Conservation (phyloP, 2,329 filamentous ascomycete species). For the Lasiodiplodia citricola region DNA sequence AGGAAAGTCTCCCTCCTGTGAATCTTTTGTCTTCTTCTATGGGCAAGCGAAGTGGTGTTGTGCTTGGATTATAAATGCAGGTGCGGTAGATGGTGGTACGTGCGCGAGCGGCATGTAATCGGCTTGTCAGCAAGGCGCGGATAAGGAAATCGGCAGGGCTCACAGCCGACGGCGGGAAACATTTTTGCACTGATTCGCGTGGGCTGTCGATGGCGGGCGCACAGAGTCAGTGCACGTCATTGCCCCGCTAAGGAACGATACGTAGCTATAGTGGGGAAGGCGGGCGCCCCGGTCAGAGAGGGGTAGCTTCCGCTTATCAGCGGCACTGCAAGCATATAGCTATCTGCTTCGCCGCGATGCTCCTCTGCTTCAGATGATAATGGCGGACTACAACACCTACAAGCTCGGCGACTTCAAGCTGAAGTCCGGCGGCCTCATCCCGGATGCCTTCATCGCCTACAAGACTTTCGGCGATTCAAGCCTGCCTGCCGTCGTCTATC, state of each 20-base stretch:
- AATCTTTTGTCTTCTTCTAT: neutral
- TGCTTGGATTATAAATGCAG: slow-evolving; percentile 8
- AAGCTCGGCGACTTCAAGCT: slow-evolving; percentile 70
- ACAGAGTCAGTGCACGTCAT: slow-evolving; percentile 15
- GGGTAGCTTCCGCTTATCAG: slow-evolving; percentile 11
- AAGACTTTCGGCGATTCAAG: slow-evolving; percentile 72
- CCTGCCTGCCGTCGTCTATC: slow-evolving; percentile 73
- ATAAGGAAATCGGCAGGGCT: slow-evolving; percentile 14
- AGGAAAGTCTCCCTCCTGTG: neutral
- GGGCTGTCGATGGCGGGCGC: neutral
- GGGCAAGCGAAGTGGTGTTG: neutral
- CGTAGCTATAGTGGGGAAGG: neutral
- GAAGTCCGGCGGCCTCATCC: slow-evolving; percentile 66
- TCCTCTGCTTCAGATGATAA: neutral
- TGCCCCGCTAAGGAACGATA: slow-evolving; percentile 9
- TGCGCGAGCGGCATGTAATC: neutral
- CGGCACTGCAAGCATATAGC: neutral
- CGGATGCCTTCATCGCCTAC: slow-evolving; percentile 73
- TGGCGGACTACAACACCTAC: slow-evolving; percentile 55
- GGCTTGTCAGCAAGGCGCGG: slow-evolving; percentile 16
- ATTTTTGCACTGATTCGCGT: neutral
- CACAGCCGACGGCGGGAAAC: slow-evolving; percentile 1
- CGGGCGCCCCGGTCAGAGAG: neutral
- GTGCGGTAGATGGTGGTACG: neutral
- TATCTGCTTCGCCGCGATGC: neutral